Percentiles rank a stretch among this genome's conserved stretches.
Conservation (phyloP, 306 rosid species). For the Sechiopsis laciniata region DNA sequence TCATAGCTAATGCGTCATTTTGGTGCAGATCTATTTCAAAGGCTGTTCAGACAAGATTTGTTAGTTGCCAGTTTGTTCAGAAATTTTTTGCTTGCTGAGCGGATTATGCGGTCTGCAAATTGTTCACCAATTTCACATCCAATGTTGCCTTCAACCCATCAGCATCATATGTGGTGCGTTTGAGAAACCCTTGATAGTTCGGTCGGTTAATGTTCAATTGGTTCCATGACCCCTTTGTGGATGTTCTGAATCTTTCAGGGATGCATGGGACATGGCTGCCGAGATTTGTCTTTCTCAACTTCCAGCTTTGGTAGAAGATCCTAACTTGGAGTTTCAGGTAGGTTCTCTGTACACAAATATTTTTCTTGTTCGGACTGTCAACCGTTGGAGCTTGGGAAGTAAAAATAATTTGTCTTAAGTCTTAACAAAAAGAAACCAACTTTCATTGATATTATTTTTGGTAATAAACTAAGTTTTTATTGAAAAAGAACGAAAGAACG, state of each 20-base stretch:
- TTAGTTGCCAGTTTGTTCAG: constrained; percentile 88
- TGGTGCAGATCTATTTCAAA: constrained; percentile 87
- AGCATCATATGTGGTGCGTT: constrained; percentile 94
- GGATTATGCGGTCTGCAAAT: constrained; percentile 98
- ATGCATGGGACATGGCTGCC: constrained; percentile 99
- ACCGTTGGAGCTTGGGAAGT: background rate
- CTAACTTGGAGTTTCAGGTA: constrained; percentile 82
- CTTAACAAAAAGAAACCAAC: background rate
- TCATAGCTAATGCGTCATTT: constrained; percentile 20
- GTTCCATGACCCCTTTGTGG: constrained; percentile 23
- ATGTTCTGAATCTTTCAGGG: constrained; percentile 55
- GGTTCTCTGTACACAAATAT: background rate
- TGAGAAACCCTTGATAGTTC: constrained; percentile 28
- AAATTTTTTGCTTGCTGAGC: constrained; percentile 90
- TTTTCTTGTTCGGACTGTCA: background rate
- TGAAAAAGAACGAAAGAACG: too few species aligned
- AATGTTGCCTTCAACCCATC: constrained; percentile 86
- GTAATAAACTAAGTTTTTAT: too few species aligned
- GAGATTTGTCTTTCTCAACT: constrained; percentile 99
- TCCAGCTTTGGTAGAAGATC: constrained; percentile 78
- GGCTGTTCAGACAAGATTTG: constrained; percentile 93
- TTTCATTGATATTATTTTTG: background rate
- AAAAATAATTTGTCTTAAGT: background rate
- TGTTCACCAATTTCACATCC: constrained; percentile 95
- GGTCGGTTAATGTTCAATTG: constrained; percentile 13